Evolutionary conservation across 257 asterid genomes (phyloP).

Genomic region (Ocimum tenuiflorum): DNA sequence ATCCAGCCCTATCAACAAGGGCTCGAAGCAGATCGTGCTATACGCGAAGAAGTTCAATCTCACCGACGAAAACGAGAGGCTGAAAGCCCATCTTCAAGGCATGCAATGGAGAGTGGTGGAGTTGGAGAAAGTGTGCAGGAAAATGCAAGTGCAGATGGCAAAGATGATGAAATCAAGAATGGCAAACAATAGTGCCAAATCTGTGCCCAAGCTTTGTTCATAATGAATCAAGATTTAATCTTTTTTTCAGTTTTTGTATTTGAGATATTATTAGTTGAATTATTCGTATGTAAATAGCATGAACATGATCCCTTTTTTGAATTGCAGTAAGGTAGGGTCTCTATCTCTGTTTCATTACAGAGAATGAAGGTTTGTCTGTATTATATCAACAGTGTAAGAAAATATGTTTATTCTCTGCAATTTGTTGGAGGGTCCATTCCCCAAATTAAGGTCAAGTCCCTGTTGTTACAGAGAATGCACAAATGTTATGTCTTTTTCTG

Average conservation of each 20-base stretch:
- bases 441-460: conserved; percentile 17
- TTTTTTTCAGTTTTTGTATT: neutral
- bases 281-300: conserved; percentile 27
- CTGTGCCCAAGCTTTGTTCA: conserved; percentile 77
- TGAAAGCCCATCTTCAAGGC: conserved; percentile 63
- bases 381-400: neutral
- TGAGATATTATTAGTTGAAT: neutral
- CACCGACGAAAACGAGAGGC: conserved; percentile 54
- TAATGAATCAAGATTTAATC: conserved; percentile 22
- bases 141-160: conserved; percentile 68
- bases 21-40: conserved; percentile 49
- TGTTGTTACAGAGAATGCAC: neutral
- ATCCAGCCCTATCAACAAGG: neutral
- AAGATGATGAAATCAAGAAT: conserved; percentile 66
- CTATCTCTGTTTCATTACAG: neutral
- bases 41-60: conserved; percentile 51
- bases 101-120: conserved; percentile 87
- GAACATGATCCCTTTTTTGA: conserved; percentile 9
- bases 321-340: no score
- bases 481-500: no score
- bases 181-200: conserved; percentile 37
- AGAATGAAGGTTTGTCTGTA: conserved; percentile 20
- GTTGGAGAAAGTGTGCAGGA: conserved; percentile 61
- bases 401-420: conserved; percentile 19
- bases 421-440: neutral